Percentiles rank a stretch among this genome's conserved stretches.
These are phyloP conservation scores for Euphorbia lathyris DNA, from an alignment of 345 rosid species.

Conservation along the genomic window DNA sequence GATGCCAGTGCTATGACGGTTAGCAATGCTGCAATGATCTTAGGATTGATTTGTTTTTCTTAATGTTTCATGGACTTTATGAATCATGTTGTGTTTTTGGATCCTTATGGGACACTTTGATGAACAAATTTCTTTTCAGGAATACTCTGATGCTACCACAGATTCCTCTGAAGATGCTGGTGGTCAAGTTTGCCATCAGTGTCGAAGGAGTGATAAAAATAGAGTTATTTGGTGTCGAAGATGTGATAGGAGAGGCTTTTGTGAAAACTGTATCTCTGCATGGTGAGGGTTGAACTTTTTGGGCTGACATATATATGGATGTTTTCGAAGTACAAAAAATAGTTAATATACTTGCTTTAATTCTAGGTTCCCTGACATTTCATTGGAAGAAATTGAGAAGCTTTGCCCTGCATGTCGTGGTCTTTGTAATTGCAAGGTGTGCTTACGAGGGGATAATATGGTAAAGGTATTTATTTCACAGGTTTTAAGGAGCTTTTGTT, in stretches of 20 bases:
- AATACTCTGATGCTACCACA: conserved; percentile 59
- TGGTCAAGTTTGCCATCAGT: conserved; percentile 82
- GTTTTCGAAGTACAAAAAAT: conserved; percentile 11
- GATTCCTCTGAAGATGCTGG: conserved; percentile 68
- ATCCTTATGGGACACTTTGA: conserved; percentile 7
- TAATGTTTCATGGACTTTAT: neutral
- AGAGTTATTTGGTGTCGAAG: conserved; percentile 67
- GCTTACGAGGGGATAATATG: conserved; percentile 78
- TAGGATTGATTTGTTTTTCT: neutral
- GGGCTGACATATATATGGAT: neutral
- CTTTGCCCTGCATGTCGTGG: conserved; percentile 96
- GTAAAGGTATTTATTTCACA: conserved; percentile 56
- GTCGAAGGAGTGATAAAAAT: conserved; percentile 59
- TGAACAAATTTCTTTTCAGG: conserved; percentile 44
- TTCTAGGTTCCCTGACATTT: conserved; percentile 60
- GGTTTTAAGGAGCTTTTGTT: neutral
- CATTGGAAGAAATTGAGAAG: conserved; percentile 77
- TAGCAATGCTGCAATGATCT: conserved; percentile 19
- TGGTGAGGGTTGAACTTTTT: conserved; percentile 50
- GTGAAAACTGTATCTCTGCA: conserved; percentile 65
- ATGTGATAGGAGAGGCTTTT: conserved; percentile 87
- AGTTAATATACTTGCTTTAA: conserved; percentile 15
- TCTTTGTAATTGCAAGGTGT: conserved; percentile 78
- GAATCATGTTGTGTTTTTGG: neutral
- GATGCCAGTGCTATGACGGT: conserved; percentile 49